These are phyloP conservation scores for Pythium dissotocum DNA, from an alignment of 352 stramenopile species.

Conservation along the genomic window DNA sequence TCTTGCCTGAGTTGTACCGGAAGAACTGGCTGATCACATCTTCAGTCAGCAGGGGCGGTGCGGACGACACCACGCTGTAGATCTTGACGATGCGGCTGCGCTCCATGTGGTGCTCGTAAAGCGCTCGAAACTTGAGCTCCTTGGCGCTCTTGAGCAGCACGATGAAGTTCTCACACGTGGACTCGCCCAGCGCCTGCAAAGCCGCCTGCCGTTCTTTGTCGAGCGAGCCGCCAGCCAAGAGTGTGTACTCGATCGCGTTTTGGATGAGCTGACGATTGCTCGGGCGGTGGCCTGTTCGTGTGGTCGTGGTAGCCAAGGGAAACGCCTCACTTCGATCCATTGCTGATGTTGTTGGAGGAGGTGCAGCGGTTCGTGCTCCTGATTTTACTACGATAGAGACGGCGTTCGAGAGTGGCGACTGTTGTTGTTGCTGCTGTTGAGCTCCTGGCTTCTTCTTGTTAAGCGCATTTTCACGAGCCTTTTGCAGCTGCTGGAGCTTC, in stretches of 20 bases:
- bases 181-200: slow-evolving; percentile 43
- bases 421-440: slow-evolving; percentile 17
- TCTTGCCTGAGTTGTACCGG: slow-evolving; percentile 85
- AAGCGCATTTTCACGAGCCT: slow-evolving; percentile 37
- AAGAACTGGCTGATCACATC: slow-evolving; percentile 72
- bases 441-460: slow-evolving; percentile 34
- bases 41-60: slow-evolving; percentile 32
- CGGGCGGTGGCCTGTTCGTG: slow-evolving; percentile 29
- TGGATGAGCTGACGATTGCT: slow-evolving; percentile 77
- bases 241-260: slow-evolving; percentile 79
- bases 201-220: slow-evolving; percentile 54
- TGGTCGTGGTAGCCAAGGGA: background rate
- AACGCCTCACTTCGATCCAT: slow-evolving; percentile 7
- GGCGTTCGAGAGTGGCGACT: background rate
- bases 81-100: slow-evolving; percentile 41
- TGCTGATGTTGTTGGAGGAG: background rate
- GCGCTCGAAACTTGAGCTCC: slow-evolving; percentile 70
- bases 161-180: slow-evolving; percentile 66
- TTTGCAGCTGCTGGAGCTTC: slow-evolving; percentile 67
- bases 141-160: slow-evolving; percentile 73
- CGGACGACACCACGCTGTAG: slow-evolving; percentile 38
- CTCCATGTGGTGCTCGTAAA: slow-evolving; percentile 70
- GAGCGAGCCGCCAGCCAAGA: slow-evolving; percentile 64
- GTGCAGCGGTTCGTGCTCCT: background rate
- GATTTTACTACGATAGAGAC: background rate